phyloP scores from a whole-genome alignment of 2,329 filamentous ascomycete species.

The Aspergillus ochraceoroseus region DNA sequence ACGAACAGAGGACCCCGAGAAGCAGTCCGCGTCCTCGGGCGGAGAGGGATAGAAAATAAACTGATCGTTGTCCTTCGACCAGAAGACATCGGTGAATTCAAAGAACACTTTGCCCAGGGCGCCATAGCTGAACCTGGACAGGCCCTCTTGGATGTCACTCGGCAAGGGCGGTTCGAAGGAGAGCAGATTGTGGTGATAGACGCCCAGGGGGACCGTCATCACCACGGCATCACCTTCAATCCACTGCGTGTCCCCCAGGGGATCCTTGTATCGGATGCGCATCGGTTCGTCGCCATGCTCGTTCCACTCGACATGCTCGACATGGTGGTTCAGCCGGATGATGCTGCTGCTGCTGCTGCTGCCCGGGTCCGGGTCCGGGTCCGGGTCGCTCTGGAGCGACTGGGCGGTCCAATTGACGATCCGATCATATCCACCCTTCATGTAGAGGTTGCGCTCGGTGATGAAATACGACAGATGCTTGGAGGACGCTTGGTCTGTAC shows the following conservation, averaged over 20 bases:
- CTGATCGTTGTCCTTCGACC: neutral
- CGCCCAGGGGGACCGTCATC: neutral
- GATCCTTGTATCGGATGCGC: neutral
- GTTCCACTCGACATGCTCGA: neutral
- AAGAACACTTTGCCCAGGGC: neutral
- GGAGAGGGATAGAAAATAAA: neutral
- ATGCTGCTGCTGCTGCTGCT: too few relatives aligned
- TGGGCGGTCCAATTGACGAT: neutral
- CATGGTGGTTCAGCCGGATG: neutral
- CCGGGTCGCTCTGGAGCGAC: neutral
- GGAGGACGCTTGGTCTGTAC: neutral
- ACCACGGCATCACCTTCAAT: neutral
- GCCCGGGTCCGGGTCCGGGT: too few relatives aligned
- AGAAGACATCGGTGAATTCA: neutral
- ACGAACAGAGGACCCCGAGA: neutral
- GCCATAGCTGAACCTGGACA: neutral
- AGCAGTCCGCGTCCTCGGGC: neutral
- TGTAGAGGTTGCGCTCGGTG: neutral
- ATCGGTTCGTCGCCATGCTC: neutral
- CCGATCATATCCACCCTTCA: neutral
- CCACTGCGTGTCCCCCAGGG: neutral
- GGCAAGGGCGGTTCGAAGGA: neutral
- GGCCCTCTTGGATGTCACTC: slow-evolving; percentile 1
- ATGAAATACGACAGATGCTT: neutral
- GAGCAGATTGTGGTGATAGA: neutral